phyloP scores from a whole-genome alignment of 2,329 filamentous ascomycete species.

The Trichoderma afroharzianum region DNA sequence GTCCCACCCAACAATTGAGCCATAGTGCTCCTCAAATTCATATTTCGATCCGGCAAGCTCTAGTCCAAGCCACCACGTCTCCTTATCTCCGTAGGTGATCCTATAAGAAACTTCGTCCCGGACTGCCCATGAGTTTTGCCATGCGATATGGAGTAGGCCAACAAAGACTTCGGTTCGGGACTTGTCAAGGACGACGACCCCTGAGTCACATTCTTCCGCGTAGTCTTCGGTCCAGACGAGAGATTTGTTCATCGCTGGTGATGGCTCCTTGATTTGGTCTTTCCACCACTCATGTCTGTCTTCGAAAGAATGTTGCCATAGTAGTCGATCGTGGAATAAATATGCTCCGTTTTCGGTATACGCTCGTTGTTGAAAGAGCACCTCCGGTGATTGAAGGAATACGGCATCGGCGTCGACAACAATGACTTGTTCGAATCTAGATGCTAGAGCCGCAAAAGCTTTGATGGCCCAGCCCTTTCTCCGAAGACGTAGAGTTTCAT shows the following conservation, averaged over 20 bases:
- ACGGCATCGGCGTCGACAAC: conserved; percentile 39
- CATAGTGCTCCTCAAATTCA: conserved; percentile 40
- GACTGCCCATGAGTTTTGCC: conserved; percentile 42
- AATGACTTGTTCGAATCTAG: conserved; percentile 36
- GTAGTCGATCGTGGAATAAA: conserved; percentile 41
- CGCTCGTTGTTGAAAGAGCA: conserved; percentile 29
- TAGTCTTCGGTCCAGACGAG: conserved; percentile 39
- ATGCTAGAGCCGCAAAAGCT: conserved; percentile 38
- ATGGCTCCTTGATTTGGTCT: conserved; percentile 35
- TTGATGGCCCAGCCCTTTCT: conserved; percentile 40
- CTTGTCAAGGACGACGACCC: conserved; percentile 42
- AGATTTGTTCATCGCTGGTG: conserved; percentile 31
- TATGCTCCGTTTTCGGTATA: conserved; percentile 34
- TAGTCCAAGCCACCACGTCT: conserved; percentile 44
- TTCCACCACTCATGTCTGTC: conserved; percentile 38
- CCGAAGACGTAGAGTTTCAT: conserved; percentile 28
- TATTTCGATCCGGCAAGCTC: conserved; percentile 38
- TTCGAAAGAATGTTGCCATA: conserved; percentile 35
- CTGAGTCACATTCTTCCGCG: conserved; percentile 41
- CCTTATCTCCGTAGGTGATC: conserved; percentile 44
- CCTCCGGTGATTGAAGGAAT: conserved; percentile 36
- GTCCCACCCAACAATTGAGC: conserved; percentile 38
- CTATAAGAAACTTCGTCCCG: conserved; percentile 40
- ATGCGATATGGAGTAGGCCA: conserved; percentile 40
- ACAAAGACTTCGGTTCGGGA: conserved; percentile 34